Evolutionary conservation across 2,329 filamentous ascomycete genomes (phyloP).

Genomic region (Sporothrix euskadiensis): DNA sequence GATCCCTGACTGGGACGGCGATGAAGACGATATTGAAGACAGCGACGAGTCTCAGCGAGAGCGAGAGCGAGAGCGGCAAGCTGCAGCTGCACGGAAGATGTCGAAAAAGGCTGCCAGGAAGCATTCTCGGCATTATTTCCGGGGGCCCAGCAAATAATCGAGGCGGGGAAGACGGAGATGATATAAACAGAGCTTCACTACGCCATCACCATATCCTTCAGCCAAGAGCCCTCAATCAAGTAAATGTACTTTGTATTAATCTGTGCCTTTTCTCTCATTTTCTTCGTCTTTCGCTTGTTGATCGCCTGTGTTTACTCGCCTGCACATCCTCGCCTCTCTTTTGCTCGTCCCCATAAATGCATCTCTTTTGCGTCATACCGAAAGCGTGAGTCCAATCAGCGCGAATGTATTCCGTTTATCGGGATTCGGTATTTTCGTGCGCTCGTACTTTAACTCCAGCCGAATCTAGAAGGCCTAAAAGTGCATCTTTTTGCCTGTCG

Average conservation of each 20-base stretch:
- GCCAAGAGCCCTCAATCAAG: background rate
- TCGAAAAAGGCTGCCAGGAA: background rate
- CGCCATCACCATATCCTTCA: background rate
- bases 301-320: background rate
- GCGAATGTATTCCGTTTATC: background rate
- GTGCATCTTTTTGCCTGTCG: background rate
- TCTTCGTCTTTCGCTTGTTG: background rate
- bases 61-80: background rate
- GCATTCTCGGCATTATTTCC: background rate
- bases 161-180: too few relatives aligned
- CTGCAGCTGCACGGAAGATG: background rate
- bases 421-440: conserved; percentile 4
- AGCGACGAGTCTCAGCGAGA: background rate
- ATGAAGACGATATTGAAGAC: conserved; percentile 16
- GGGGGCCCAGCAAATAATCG: background rate
- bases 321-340: background rate
- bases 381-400: conserved; percentile 8
- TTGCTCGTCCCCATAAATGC: background rate
- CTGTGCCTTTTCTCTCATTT: background rate
- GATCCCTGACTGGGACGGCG: conserved; percentile 15
- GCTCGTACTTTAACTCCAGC: background rate
- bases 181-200: background rate
- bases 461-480: background rate
- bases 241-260: too few relatives aligned
- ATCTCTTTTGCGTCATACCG: background rate